Evolutionary conservation across 805 yeast genomes (phyloP), one percentile per base, ranked within the genome.

Genomic region (Kazachstania bromeliacearum): DNA sequence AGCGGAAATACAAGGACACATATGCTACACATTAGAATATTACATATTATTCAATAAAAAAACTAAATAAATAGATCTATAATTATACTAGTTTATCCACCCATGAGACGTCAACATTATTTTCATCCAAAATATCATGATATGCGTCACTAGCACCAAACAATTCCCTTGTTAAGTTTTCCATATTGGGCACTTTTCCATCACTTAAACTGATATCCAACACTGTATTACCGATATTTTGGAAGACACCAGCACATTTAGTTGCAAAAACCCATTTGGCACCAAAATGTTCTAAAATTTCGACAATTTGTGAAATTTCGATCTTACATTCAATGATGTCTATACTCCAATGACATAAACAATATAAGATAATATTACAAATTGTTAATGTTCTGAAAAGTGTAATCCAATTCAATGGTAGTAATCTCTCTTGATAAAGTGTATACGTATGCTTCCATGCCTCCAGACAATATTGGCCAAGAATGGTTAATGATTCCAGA

Each of bases 381-480:
- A 62, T 61, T 12, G 69, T 64, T 21, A 71, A 40, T 18, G 71
- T 64, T 35, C 72, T 57, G 43, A 67, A 65, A 7, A 68, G 46
- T 1, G 73, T 67, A 15, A 68, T 64, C 77, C 77, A 71, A 38
- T 67, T 70, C 39, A 67, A 48, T 0, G 75, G 76, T 22, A 71
- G 47, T 28, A 66, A 45, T 33, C 63, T 66, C 7, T 66, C 57
- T 28, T 64, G 62, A 51, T 66, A 71, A 4, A 71, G 42, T 28
- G 60, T 63, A 51, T 70, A 70, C 1, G 71, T 66, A 45, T 63
- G 66, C 14, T 72, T 64, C 31, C 70, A 48, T 9, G 68, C 65
- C 32, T 68, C 66, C 10, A 70, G 46, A 37, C 73, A 68, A 12
- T 64, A 63, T 28, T 65, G 66, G 0, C 74, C 71, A 32, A 72